Base-by-base conservation (phyloP, 768 basidiomycete species). In the Strobilomyces confusus region DNA sequence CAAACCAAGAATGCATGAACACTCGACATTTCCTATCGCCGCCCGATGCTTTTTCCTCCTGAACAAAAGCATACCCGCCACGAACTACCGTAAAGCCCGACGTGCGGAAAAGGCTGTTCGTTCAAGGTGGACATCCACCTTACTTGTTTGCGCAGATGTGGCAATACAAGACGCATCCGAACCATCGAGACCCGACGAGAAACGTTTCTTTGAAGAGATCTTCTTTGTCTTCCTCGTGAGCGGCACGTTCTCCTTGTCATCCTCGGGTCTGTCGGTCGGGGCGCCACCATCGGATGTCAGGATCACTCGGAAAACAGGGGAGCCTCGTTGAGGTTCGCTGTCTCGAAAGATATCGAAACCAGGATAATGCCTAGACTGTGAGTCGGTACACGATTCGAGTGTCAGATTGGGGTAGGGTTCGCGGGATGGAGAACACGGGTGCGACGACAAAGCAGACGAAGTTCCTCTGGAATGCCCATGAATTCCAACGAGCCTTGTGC, bases 291-390 rank as follows among this genome's bases (percentile, higher is more conserved):
- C 52, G n/a, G 52, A 48, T 33, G 57, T 43, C 23, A 48, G 29
- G 3, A 49, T 43, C 14, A 25, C 45, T 33, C 53, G 34, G 23
- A 36, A 26, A 37, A 38, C 15, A 2, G 48, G 48, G 19, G 58
- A 48, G 36, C 17, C 54, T 22, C 54, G 52, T 41, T 46, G 45
- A 42, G 59, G 63, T 54, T 65, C 60, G 12, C 43, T 49, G 42
- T 87, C 85, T 60, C 71, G 77, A 60, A 78, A 77, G 41, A 86
- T 77, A 36, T 71, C 67, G 59, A 87, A 87, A 15, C 86, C 85
- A 13, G 86, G 86, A 64, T 84, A 86, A 59, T 87, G 86, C 36
- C 77, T 72, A 15, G 83, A 85, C 42, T 77, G 74, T 1, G 77
- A 77, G 62, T 84, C 76, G 26, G 71, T 63, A 17, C 68, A 72